Base-by-base conservation (phyloP, 2,329 filamentous ascomycete species). In the Ramularia endophylla region DNA sequence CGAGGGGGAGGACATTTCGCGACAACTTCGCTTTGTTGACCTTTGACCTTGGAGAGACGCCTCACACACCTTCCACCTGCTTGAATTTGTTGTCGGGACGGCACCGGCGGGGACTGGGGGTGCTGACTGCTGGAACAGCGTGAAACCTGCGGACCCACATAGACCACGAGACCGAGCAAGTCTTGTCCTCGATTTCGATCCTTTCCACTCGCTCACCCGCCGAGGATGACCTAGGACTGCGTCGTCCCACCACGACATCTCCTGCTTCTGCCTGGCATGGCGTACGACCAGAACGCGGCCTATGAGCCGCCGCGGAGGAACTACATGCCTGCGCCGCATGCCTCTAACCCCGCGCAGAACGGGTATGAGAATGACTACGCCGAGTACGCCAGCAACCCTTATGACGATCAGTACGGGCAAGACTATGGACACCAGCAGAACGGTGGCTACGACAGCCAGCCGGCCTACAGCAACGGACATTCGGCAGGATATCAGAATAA, bases 351-450 rank as follows among this genome's bases (percentile, higher is more conserved):
- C 16, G 48, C 32, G 22, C 22, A 89, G 55, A 70, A 68, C 4
- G 81, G 78, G 0, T 87, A 88, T 54, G 67, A 73, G 33, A 86
- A 78, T 70, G 90, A 86, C 74, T 90, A 90, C 63, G 82, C 81
- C 78, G 78, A 86, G 5, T 90, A 80, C 62, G 47, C 44, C n/a
- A 44, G 38, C 38, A 41, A 37, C 11, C 45, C 47, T 6, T 51
- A 53, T 29, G 46, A 51, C 37, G 35, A 45, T 19, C 40, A 51
- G 35, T 31, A 47, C 9, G 47, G 48, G 33, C 51, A 51, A 25
- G 47, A 36, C 27, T 48, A 54, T 22, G 28, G 38, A 9, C 46
- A 48, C 27, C 46, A 39, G 12, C 34, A 37, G 8, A 29, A 42
- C 32, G 38, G 40, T 27, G 34, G 42, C 11, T 48, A 48, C 20